phyloP scores from a whole-genome alignment of 805 yeast genomes.

The Hanseniaspora mollemarum region DNA sequence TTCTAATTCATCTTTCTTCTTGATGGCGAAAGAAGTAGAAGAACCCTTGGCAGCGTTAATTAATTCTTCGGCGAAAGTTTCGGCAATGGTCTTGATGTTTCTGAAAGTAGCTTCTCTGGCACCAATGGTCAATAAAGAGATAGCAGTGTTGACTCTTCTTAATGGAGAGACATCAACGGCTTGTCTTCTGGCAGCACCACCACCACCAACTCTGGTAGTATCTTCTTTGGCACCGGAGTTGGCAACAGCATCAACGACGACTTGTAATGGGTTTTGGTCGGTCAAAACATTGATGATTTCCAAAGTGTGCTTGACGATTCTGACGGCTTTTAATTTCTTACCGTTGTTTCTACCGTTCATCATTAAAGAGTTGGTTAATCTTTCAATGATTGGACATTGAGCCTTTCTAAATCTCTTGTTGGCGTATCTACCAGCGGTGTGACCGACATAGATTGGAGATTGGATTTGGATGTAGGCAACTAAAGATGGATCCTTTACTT shows the following conservation, averaged over 20 bases:
- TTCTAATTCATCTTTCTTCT: conserved; percentile 99
- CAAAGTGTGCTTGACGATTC: conserved; percentile 98
- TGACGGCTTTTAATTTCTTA: conserved; percentile 99
- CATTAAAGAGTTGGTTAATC: conserved; percentile 99
- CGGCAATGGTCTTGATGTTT: conserved; percentile 99
- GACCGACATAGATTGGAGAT: conserved; percentile 94
- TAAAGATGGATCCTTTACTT: conserved; percentile 94
- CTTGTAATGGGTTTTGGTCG: conserved; percentile 99
- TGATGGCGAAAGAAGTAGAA: conserved; percentile 98
- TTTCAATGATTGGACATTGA: conserved; percentile 98
- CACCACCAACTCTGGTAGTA: conserved; percentile 99
- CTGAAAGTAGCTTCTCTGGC: conserved; percentile 99
- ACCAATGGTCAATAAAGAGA: conserved; percentile 96
- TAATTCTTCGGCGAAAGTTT: conserved; percentile 99
- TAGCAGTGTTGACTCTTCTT: conserved; percentile 99
- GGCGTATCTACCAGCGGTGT: conserved; percentile 99
- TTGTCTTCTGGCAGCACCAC: conserved; percentile 99
- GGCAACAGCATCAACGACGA: conserved; percentile 96
- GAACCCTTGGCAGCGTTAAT: conserved; percentile 99
- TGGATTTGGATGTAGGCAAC: conserved; percentile 97
- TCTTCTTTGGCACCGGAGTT: conserved; percentile 99
- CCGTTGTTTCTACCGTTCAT: conserved; percentile 99
- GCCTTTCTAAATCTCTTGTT: conserved; percentile 99
- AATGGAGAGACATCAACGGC: conserved; percentile 99
- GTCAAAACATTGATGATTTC: conserved; percentile 95